phyloP scores from a whole-genome alignment of 1,284 basidiomycete species.

The Ceratobasidium sp. region DNA sequence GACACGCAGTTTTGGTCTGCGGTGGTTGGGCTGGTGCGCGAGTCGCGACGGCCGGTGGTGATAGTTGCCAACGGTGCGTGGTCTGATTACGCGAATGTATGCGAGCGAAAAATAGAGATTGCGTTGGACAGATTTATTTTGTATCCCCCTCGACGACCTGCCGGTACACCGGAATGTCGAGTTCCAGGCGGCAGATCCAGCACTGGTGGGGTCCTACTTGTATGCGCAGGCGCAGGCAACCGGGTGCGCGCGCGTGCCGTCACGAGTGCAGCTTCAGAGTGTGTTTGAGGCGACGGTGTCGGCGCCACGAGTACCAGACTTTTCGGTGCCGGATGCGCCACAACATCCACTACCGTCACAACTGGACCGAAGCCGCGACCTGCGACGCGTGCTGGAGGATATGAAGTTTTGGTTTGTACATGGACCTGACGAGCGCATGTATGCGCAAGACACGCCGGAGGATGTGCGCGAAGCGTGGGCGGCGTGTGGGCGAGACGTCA shows the following conservation, averaged over 20 bases:
- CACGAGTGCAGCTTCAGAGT: constrained; percentile 4
- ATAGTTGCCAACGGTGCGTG: constrained; percentile 91
- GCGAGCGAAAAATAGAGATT: constrained; percentile 14
- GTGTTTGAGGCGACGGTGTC: constrained; percentile 15
- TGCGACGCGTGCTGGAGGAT: constrained; percentile 69
- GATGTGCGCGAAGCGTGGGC: constrained; percentile 35
- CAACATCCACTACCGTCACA: constrained; percentile 59
- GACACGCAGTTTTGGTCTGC: constrained; percentile 94
- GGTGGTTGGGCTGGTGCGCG: constrained; percentile 81
- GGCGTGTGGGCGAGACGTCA: constrained; percentile 33
- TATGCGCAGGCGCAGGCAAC: constrained; percentile 69
- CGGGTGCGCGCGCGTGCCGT: constrained; percentile 51
- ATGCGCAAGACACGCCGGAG: neutral
- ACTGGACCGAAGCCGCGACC: constrained; percentile 62
- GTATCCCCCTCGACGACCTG: constrained; percentile 77
- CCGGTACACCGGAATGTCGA: constrained; percentile 76
- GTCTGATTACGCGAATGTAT: constrained; percentile 10
- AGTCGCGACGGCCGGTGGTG: constrained; percentile 86
- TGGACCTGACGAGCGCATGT: neutral
- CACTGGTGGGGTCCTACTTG: constrained; percentile 78
- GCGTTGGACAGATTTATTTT: constrained; percentile 68
- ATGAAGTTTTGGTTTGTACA: constrained; percentile 66
- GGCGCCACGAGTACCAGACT: constrained; percentile 48
- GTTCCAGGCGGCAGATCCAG: constrained; percentile 72
- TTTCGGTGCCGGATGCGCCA: constrained; percentile 55